These are phyloP conservation scores for Cladosporium oxysporum DNA, from an alignment of 2,329 filamentous ascomycete genomes.

Conservation along the genomic window DNA sequence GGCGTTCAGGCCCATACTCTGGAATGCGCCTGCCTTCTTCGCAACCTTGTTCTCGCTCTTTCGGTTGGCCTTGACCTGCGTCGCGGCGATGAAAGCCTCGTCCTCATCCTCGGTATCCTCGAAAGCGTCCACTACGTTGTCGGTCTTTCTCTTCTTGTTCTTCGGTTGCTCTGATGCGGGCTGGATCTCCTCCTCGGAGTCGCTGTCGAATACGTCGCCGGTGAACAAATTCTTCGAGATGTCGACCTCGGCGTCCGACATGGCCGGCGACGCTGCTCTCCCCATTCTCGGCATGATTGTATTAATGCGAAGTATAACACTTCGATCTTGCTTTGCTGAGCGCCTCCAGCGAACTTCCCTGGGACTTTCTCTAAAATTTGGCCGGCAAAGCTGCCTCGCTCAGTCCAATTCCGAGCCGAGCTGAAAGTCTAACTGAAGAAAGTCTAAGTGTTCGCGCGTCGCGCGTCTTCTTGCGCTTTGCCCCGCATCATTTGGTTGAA, in stretches of 20 bases:
- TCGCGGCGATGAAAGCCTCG: constrained; percentile 85
- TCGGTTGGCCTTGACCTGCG: constrained; percentile 83
- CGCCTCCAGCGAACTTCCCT: neutral
- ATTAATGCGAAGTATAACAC: neutral
- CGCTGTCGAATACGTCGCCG: constrained; percentile 61
- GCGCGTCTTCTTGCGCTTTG: neutral
- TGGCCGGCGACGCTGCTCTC: constrained; percentile 73
- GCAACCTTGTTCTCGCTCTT: constrained; percentile 80
- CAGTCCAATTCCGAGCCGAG: neutral
- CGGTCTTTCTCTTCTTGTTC: constrained; percentile 22
- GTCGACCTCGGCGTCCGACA: constrained; percentile 88
- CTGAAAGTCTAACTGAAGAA: neutral
- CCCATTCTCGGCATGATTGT: constrained; percentile 57
- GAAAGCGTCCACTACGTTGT: constrained; percentile 24
- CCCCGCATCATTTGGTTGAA: neutral
- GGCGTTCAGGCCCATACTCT: constrained; percentile 85
- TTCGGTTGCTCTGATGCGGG: constrained; percentile 13
- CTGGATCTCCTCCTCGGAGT: constrained; percentile 36
- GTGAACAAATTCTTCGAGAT: constrained; percentile 70
- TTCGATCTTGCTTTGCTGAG: neutral
- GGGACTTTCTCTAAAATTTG: constrained; percentile 1
- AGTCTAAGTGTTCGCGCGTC: constrained; percentile 8
- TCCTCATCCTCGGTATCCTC: constrained; percentile 57
- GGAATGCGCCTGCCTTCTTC: constrained; percentile 96
- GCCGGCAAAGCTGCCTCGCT: neutral